Percentiles rank a stretch among this genome's conserved stretches.
Conservation (phyloP, 306 rosid species). For the Corylus heterophylla region DNA sequence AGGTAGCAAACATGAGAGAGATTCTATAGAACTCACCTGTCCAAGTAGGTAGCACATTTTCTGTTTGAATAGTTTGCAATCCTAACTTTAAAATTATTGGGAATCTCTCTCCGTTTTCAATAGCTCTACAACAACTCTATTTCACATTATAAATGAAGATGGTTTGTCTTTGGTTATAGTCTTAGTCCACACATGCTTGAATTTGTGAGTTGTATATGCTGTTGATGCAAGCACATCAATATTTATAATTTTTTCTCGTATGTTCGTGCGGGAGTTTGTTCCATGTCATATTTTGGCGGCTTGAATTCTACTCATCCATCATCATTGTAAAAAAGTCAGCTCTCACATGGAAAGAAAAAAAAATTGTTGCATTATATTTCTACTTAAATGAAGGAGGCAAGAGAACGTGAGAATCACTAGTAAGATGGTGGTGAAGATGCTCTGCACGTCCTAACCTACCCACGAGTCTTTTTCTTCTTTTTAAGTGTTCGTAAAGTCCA, state of each 20-base stretch:
- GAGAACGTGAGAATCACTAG: constrained; percentile 51
- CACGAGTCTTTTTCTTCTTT: constrained; percentile 8
- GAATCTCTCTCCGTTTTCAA: not conserved
- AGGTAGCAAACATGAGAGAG: no score
- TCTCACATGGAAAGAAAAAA: not conserved
- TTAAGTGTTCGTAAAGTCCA: constrained; percentile 24
- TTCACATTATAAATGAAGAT: constrained; percentile 1
- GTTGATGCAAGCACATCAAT: constrained; percentile 47
- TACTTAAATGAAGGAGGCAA: not conserved
- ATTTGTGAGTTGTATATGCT: constrained; percentile 9
- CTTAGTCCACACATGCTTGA: constrained; percentile 6
- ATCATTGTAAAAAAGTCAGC: constrained; percentile 29
- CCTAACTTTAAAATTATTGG: no score
- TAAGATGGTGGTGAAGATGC: constrained; percentile 33
- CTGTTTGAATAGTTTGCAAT: no score
- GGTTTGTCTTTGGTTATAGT: constrained; percentile 15
- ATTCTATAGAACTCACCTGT: no score
- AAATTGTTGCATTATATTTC: not conserved
- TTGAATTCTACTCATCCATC: not conserved
- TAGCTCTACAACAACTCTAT: not conserved
- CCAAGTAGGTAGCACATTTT: no score
- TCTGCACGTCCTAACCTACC: constrained; percentile 26
- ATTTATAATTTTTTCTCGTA: not conserved
- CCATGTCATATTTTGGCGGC: not conserved
- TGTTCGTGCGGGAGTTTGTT: not conserved